phyloP scores from a whole-genome alignment of 805 yeast genomes.

The Ogataea degrootiae region DNA sequence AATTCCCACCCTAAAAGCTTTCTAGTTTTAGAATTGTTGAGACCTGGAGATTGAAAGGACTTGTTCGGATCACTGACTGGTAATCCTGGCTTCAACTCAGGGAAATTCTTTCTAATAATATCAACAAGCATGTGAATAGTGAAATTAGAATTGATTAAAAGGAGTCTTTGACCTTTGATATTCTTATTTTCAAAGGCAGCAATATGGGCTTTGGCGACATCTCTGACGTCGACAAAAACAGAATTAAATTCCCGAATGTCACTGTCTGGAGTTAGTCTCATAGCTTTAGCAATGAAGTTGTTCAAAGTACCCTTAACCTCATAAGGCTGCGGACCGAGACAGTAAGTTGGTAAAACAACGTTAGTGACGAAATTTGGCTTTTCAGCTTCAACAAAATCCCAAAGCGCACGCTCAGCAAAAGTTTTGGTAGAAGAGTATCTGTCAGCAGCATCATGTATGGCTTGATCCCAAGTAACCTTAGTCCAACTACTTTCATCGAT shows the following conservation, averaged over 20 bases:
- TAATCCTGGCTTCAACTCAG: slow-evolving; percentile 35
- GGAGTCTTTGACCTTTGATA: slow-evolving; percentile 29
- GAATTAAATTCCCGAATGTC: slow-evolving; percentile 1
- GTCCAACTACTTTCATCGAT: slow-evolving; percentile 33
- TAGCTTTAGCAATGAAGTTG: slow-evolving; percentile 32
- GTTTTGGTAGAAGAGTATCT: slow-evolving; percentile 41
- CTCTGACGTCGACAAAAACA: slow-evolving; percentile 32
- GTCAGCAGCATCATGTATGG: slow-evolving; percentile 15
- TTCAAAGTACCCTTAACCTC: slow-evolving; percentile 17
- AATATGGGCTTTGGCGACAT: slow-evolving; percentile 45
- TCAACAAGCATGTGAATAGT: slow-evolving; percentile 30
- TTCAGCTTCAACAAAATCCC: slow-evolving; percentile 33
- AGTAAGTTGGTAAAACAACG: slow-evolving; percentile 31
- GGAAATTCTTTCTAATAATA: slow-evolving; percentile 35
- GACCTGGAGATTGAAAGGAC: slow-evolving; percentile 3
- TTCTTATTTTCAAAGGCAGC: slow-evolving; percentile 11
- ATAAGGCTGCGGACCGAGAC: slow-evolving; percentile 45
- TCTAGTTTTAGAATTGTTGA: slow-evolving; percentile 4
- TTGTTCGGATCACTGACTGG: slow-evolving; percentile 38
- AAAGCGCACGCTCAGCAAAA: slow-evolving; percentile 40
- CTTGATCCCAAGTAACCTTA: slow-evolving; percentile 18
- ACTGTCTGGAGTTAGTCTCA: slow-evolving; percentile 7
- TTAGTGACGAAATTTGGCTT: slow-evolving; percentile 30
- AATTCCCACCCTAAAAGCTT: slow-evolving; percentile 30
- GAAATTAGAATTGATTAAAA: slow-evolving; percentile 17